Base-by-base conservation (phyloP, 495 filamentous ascomycete genomes). In the Hypoxylon crocopeplum region DNA sequence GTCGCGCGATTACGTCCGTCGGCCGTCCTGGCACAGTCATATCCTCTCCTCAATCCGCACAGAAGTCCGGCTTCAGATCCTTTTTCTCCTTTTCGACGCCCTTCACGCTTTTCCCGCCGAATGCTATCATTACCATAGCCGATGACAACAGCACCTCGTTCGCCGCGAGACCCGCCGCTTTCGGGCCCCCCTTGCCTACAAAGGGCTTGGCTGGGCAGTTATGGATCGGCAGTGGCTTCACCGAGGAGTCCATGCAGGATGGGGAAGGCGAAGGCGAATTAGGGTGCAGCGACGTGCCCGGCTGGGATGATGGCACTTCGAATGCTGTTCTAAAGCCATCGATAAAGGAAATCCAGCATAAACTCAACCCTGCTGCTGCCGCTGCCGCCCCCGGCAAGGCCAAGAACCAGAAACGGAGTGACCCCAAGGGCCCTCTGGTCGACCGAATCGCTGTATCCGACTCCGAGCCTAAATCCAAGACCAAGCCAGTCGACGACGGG, bases 91-190 rank as follows among this genome's bases (percentile, higher is more conserved):
- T 82, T 62, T 69, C 70, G 40, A 59, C 77, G 6, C 80, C 81
- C 4, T 82, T 83, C 34, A 89, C 91, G 6, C 84, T 98, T 6
- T 98, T 98, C 69, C 92, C 95, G 10, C 91, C 92, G 3, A 95
- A 90, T 53, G 95, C 94, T 22, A 88, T 95, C 55, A 97, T 98
- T 69, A 96, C 90, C 62, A 86, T 98, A 34, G 96, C 91, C 56
- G 93, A 98, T 74, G 94, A 98, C 71, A 98, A 98, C 69, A 96
- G 91, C 33, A 98, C 94, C 4, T 96, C 93, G 62, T 98, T 98
- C 75, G 76, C 95, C 15, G 92, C 94, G 38, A 82, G 94, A 30
- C 95, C 94, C 52, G 94, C 94, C 33, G 92, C 91, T 44, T 98
- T 98, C 72, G 94, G 94, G 1, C 91, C 95, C 1, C 68, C 86